phyloP scores from a whole-genome alignment of 495 filamentous ascomycete species.

The Penicillium roqueforti region DNA sequence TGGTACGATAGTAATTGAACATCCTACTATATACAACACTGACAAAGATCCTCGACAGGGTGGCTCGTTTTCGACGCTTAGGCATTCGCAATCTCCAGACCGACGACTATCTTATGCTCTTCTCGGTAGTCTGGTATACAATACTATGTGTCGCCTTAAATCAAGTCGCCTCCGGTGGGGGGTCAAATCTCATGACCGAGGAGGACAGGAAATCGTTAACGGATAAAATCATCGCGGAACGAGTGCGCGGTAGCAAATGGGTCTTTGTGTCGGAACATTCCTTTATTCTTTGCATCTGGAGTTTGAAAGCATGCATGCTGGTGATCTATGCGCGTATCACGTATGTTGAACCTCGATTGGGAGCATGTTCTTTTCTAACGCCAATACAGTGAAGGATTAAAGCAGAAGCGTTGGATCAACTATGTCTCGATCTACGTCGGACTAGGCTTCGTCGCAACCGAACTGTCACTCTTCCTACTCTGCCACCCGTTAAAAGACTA shows the following conservation, averaged over 20 bases:
- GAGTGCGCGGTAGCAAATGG: slow-evolving; percentile 51
- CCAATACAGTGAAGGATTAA: slow-evolving; percentile 32
- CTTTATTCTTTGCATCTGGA: slow-evolving; percentile 49
- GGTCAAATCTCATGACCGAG: slow-evolving; percentile 49
- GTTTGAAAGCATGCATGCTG: slow-evolving; percentile 52
- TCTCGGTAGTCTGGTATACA: slow-evolving; percentile 49
- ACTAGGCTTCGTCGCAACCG: slow-evolving; percentile 54
- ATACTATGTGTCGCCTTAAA: slow-evolving; percentile 51
- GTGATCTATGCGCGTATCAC: slow-evolving; percentile 52
- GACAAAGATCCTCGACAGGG: slow-evolving; percentile 22
- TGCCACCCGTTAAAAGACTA: slow-evolving; percentile 59
- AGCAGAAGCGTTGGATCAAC: slow-evolving; percentile 40
- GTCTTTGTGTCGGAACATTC: slow-evolving; percentile 53
- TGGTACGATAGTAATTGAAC: slow-evolving; percentile 32
- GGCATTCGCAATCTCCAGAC: slow-evolving; percentile 42
- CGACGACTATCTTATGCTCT: slow-evolving; percentile 53
- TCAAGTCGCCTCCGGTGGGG: slow-evolving; percentile 47
- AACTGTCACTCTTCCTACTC: slow-evolving; percentile 60
- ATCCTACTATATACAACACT: not conserved
- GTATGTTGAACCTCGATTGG: slow-evolving; percentile 24
- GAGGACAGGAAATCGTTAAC: slow-evolving; percentile 40
- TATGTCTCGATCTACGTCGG: slow-evolving; percentile 52
- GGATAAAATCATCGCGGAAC: slow-evolving; percentile 34
- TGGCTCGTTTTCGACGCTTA: slow-evolving; percentile 46
- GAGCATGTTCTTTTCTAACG: slow-evolving; percentile 2